A percentile compares a stretch with the other conserved stretches of the same genome.
phyloP scores from a whole-genome alignment of 345 rosid species.

The Citrus glauca region DNA sequence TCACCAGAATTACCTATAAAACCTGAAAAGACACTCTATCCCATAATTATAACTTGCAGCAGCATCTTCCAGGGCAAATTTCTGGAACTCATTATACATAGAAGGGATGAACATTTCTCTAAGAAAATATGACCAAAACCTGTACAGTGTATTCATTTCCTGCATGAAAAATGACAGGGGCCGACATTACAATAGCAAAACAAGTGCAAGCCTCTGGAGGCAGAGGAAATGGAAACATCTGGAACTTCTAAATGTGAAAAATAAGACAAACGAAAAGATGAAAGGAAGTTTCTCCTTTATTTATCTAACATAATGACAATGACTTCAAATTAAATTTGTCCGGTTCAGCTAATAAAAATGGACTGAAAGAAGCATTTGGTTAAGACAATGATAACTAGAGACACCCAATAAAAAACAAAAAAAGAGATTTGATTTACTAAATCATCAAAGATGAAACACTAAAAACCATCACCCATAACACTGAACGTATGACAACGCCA shows the following conservation, averaged over 20 bases:
- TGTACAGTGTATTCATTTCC: constrained; percentile 95
- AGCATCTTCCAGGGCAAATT: constrained; percentile 84
- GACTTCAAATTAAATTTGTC: neutral
- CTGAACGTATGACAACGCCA: neutral
- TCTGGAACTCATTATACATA: constrained; percentile 85
- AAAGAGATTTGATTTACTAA: neutral
- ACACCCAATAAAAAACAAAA: neutral
- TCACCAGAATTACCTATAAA: constrained; percentile 64
- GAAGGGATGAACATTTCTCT: constrained; percentile 70
- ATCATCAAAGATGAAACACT: neutral
- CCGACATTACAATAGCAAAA: neutral
- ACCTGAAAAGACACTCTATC: constrained; percentile 92
- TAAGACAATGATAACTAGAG: neutral
- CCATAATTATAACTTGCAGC: constrained; percentile 82
- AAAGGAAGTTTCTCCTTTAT: neutral
- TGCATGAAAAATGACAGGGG: constrained; percentile 30
- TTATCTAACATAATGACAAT: neutral
- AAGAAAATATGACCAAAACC: constrained; percentile 96
- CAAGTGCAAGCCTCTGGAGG: neutral
- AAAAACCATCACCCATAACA: neutral
- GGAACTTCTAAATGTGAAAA: neutral
- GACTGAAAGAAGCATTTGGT: neutral
- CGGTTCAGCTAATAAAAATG: neutral
- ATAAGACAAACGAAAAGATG: neutral
- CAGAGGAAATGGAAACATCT: neutral